phyloP scores from a whole-genome alignment of 352 stramenopile genomes.

The Labyrinthula sp. region DNA sequence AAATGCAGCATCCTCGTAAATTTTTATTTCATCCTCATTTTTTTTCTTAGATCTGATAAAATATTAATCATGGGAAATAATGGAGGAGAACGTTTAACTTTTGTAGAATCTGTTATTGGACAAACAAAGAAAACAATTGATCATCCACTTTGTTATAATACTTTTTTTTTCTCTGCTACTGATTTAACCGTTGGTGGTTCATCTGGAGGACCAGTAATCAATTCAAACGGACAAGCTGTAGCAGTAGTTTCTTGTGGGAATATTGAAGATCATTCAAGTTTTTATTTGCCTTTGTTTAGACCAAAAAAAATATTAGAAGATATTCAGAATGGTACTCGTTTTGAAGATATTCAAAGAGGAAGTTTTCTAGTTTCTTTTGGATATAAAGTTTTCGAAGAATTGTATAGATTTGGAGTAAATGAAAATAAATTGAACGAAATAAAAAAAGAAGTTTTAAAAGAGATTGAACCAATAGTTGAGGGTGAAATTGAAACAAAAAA shows the following conservation, averaged over 20 bases:
- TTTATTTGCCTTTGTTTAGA: constrained; percentile 62
- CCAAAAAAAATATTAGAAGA: constrained; percentile 49
- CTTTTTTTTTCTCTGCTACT: constrained; percentile 60
- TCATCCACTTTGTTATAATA: no score
- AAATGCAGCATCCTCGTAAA: no score
- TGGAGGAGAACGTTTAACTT: no score
- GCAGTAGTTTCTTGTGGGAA: constrained; percentile 61
- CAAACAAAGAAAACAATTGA: no score
- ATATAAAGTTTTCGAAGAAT: constrained; percentile 66
- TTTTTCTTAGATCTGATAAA: no score
- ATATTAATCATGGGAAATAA: no score
- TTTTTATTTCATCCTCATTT: no score
- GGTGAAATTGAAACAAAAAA: no score
- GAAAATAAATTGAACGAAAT: constrained; percentile 42
- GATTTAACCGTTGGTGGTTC: constrained; percentile 56
- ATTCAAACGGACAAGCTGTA: constrained; percentile 59
- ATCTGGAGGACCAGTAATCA: constrained; percentile 59
- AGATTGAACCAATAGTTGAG: no score
- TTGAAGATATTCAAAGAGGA: constrained; percentile 47
- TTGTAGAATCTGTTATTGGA: no score
- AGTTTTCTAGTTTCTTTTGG: constrained; percentile 61
- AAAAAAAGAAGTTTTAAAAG: constrained; percentile 38
- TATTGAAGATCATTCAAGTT: constrained; percentile 59
- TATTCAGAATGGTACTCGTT: constrained; percentile 45
- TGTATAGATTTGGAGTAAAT: constrained; percentile 49